A percentile compares a stretch with the other conserved stretches of the same genome.
phyloP scores from a whole-genome alignment of 176 grass and related monocot species.

The Juncus inflexus region DNA sequence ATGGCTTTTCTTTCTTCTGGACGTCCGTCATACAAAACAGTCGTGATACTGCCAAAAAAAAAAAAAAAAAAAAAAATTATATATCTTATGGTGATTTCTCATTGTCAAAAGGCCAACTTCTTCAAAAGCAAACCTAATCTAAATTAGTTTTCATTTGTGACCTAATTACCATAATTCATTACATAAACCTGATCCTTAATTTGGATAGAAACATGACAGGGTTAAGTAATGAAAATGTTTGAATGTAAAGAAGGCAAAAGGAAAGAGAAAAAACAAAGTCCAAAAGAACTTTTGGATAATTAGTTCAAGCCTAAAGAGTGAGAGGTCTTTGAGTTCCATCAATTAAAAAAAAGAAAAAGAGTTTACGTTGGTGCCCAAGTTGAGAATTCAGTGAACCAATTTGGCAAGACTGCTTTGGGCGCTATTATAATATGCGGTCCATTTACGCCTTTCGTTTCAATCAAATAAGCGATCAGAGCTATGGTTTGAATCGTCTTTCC shows the following conservation, averaged over 20 bases:
- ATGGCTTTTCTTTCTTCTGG: slow-evolving; percentile 85
- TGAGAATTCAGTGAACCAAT: slow-evolving; percentile 93
- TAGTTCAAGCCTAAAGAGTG: neutral
- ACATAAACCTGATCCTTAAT: neutral
- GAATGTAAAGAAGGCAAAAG: neutral
- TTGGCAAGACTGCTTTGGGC: slow-evolving; percentile 95
- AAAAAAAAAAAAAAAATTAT: slow-evolving; percentile 4
- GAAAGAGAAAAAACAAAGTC: neutral
- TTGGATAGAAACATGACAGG: neutral
- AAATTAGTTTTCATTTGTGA: neutral
- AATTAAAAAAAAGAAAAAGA: slow-evolving; percentile 17
- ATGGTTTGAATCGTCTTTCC: slow-evolving; percentile 99
- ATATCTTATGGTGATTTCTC: no score
- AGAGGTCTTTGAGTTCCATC: slow-evolving; percentile 1
- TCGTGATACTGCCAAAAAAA: slow-evolving; percentile 53
- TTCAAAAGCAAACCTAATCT: no score
- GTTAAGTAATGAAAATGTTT: neutral
- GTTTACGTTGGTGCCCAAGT: slow-evolving; percentile 88
- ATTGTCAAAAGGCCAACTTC: no score
- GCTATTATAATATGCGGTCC: slow-evolving; percentile 96
- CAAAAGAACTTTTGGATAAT: neutral
- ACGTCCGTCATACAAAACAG: slow-evolving; percentile 96
- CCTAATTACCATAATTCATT: neutral
- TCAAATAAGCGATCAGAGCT: slow-evolving; percentile 78
- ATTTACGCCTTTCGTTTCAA: slow-evolving; percentile 89